A percentile compares a stretch with the other conserved stretches of the same genome.
These are phyloP conservation scores for Yamadazyma oceani DNA, from an alignment of 1,139 yeast genomes.

Conservation along the genomic window DNA sequence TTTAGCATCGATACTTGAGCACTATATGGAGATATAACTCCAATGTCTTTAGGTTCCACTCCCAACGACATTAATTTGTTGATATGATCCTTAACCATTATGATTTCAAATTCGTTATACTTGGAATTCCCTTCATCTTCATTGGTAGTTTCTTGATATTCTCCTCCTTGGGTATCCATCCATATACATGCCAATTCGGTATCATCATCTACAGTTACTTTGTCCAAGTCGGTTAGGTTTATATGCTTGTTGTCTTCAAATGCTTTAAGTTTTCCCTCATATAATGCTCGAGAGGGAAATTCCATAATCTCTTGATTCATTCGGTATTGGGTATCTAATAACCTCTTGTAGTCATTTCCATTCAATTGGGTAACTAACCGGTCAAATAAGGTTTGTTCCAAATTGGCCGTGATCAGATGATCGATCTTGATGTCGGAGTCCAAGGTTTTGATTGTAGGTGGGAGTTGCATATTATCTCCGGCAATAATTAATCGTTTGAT, in stretches of 20 bases:
- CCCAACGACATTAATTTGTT: constrained; percentile 47
- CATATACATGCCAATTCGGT: constrained; percentile 52
- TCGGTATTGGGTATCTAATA: constrained; percentile 77
- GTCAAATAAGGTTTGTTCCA: constrained; percentile 77
- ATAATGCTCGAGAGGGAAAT: constrained; percentile 71
- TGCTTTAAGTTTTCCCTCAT: constrained; percentile 63
- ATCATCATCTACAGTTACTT: constrained; percentile 25
- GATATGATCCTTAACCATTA: constrained; percentile 59
- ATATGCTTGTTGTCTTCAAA: constrained; percentile 56
- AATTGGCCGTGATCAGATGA: constrained; percentile 33
- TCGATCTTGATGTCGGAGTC: constrained; percentile 27
- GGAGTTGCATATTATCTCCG: constrained; percentile 85
- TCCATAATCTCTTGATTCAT: constrained; percentile 80
- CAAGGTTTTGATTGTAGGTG: constrained; percentile 66
- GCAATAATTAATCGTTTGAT: constrained; percentile 68
- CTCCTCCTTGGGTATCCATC: constrained; percentile 95
- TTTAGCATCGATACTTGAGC: constrained; percentile 76
- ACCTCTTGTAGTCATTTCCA: constrained; percentile 48
- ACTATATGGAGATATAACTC: constrained; percentile 84
- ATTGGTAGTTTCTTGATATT: constrained; percentile 59
- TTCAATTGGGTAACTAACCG: constrained; percentile 59
- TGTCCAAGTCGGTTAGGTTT: constrained; percentile 50
- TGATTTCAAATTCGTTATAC: constrained; percentile 72
- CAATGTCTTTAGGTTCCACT: constrained; percentile 56
- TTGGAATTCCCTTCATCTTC: constrained; percentile 51